Evolutionary conservation across 306 rosid genomes (phyloP), one percentile per base, ranked within the genome.

Genomic region (Rubus idaeus): DNA sequence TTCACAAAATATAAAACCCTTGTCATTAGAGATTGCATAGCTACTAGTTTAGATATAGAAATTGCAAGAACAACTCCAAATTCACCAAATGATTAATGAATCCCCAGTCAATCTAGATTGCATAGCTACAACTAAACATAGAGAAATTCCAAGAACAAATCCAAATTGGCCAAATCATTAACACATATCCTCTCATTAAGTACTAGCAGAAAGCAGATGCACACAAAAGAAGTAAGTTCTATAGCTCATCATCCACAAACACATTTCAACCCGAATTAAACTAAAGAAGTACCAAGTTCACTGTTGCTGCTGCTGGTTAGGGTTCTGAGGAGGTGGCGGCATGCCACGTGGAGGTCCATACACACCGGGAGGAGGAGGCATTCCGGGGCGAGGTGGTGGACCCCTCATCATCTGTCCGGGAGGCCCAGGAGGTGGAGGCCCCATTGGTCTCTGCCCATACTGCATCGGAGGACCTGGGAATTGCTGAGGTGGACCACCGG

Each of bases 381-480:
- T 93, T 47, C 98, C 96, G 2, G 94, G 94, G 1, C 96, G 84
- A 30, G 98, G 95, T 0, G 93, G 98, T 8, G 98, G 98, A 4
- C 99, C 99, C 79, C 99, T 89, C 77, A 92, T 84, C 97, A 96
- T 91, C 87, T 89, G 96, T 26, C 98, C 98, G 3, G 98, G 93
- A 8, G 99, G 99, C 35, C 97, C 97, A 4, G 97, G 92, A 5
- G 98, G 98, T 0, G 98, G 98, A 8, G 97, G 97, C 3, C 99
- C 99, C 98, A 96, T 92, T 0, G 99, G 99, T 44, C 99, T 84
- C 88, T 96, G 99, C 6, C 89, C 98, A 80, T 70, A 96, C 81
- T 96, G 96, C 10, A 90, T 75, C 45, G 91, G 97, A 9, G 97
- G 93, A 17, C 64, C 83, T 0, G 70, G 73, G 79, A 67, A 95